Conservation (phyloP, 768 basidiomycete genomes). For the Suillus weaverae region DNA sequence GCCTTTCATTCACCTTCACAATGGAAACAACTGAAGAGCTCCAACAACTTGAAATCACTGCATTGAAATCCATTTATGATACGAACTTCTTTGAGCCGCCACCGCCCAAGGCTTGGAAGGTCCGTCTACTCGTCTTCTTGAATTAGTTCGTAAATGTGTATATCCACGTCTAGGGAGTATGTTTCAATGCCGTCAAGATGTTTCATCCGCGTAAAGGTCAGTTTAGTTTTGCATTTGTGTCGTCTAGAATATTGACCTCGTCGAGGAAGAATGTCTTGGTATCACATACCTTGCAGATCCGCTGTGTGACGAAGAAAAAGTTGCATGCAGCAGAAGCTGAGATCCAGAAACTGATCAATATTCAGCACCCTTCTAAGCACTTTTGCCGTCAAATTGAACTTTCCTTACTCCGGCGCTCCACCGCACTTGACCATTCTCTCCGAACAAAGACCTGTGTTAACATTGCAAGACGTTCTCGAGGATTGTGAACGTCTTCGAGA, state of each 20-base stretch:
- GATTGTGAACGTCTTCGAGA: constrained; percentile 75
- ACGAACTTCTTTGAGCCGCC: constrained; percentile 74
- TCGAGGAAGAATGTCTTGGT: constrained; percentile 55
- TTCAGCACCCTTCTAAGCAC: constrained; percentile 66
- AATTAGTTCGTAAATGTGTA: constrained; percentile 4
- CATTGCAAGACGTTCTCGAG: constrained; percentile 71
- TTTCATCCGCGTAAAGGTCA: constrained; percentile 72
- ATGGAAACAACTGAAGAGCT: constrained; percentile 79
- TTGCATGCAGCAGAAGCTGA: constrained; percentile 66
- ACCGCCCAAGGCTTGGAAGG: constrained; percentile 85
- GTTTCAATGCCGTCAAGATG: constrained; percentile 65
- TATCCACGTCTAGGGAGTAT: constrained; percentile 47
- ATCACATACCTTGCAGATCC: constrained; percentile 75
- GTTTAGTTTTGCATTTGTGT: constrained; percentile 16
- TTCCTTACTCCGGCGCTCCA: constrained; percentile 47
- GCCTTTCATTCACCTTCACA: constrained; percentile 14
- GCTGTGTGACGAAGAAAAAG: constrained; percentile 71
- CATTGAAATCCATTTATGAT: constrained; percentile 77
- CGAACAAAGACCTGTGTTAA: constrained; percentile 69
- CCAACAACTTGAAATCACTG: constrained; percentile 71
- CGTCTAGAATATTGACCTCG: constrained; percentile 1
- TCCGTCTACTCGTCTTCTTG: constrained; percentile 27
- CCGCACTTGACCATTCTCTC: constrained; percentile 65
- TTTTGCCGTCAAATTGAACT: constrained; percentile 63
- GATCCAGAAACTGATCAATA: constrained; percentile 55